A percentile compares a stretch with the other conserved stretches of the same genome.
Conservation (phyloP, 441 rosid species). For the Bocquillonia castaneifolia region DNA sequence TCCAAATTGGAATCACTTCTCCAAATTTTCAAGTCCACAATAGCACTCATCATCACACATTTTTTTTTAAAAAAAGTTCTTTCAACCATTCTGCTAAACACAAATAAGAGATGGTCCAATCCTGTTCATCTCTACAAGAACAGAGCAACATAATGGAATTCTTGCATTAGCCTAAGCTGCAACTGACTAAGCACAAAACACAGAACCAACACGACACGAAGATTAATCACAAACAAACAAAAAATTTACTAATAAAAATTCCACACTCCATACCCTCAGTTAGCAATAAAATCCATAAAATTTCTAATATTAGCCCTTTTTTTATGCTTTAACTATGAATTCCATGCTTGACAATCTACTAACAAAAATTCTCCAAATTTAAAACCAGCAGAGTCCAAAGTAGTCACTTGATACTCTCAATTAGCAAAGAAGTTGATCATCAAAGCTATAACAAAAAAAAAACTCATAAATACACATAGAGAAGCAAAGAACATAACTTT, state of each 20-base stretch:
- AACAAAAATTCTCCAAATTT: conserved; percentile 3
- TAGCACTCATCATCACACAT: background rate
- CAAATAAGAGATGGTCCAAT: background rate
- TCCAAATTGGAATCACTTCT: background rate
- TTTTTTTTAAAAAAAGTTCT: background rate
- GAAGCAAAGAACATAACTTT: conserved; percentile 21
- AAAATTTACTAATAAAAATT: no score
- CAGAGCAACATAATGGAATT: background rate
- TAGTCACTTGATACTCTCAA: conserved; percentile 5
- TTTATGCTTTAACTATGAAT: background rate
- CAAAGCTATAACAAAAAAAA: conserved; percentile 15
- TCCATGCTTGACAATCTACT: conserved; percentile 11
- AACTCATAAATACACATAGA: conserved; percentile 10
- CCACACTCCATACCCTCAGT: no score
- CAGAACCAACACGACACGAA: conserved; percentile 8
- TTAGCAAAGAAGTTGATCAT: conserved; percentile 7
- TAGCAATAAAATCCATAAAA: no score
- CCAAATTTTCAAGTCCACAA: background rate
- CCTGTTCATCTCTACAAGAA: background rate
- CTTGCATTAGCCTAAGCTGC: conserved; percentile 2
- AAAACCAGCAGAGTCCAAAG: background rate
- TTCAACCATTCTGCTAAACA: background rate
- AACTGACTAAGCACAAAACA: background rate
- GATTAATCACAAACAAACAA: background rate
- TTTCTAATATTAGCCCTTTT: no score